These are phyloP conservation scores for Cryphonectria nitschkei DNA, from an alignment of 2,329 filamentous ascomycete species.

Conservation along the genomic window DNA sequence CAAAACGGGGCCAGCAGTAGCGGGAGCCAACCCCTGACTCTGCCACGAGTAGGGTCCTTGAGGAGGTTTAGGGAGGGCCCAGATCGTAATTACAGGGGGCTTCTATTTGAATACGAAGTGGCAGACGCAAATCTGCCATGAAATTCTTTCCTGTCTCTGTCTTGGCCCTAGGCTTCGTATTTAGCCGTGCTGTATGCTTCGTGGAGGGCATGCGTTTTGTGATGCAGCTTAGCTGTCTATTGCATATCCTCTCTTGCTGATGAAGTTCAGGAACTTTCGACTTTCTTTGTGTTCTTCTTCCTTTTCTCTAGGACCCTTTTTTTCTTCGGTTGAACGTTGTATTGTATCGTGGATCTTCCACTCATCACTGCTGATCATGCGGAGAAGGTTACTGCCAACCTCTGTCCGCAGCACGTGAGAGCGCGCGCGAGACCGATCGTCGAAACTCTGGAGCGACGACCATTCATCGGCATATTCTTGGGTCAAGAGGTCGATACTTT, in stretches of 20 bases:
- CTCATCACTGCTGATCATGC: slow-evolving; percentile 3
- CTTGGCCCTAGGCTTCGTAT: not conserved
- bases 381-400: slow-evolving; percentile 10
- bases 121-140: not conserved
- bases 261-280: not conserved
- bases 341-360: not conserved
- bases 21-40: slow-evolving; percentile 5
- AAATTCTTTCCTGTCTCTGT: not conserved
- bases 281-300: too few relatives aligned
- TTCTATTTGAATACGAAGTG: slow-evolving; percentile 1
- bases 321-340: not conserved
- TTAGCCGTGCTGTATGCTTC: not conserved
- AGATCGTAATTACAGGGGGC: not conserved
- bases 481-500: not conserved
- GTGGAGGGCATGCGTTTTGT: not conserved
- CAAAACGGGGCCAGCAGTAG: not conserved
- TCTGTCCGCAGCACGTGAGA: not conserved
- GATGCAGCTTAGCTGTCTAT: not conserved
- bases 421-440: not conserved
- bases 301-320: not conserved
- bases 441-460: not conserved
- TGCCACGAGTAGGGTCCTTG: not conserved
- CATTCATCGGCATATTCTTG: not conserved
- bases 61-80: not conserved
- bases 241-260: not conserved